A percentile compares a stretch with the other conserved stretches of the same genome.
These are phyloP conservation scores for Cystobasidiaceae sp. DNA, from an alignment of 1,284 basidiomycete species.

Conservation along the genomic window DNA sequence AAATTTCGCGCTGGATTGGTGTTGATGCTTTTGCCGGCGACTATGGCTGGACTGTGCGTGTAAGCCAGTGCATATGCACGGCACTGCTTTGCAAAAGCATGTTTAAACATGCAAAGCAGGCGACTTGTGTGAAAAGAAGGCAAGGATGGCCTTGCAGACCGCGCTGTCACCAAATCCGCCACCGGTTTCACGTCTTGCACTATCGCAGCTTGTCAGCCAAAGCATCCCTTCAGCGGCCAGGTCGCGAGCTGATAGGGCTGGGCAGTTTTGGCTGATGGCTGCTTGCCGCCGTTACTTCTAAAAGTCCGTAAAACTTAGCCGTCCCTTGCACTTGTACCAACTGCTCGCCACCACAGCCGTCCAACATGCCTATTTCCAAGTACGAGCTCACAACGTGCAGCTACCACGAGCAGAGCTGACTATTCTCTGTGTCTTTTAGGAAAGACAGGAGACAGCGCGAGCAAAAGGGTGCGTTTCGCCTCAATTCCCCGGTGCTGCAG, in stretches of 20 bases:
- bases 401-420: not conserved
- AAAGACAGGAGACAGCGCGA: constrained; percentile 26
- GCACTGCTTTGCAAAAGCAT: constrained; percentile 1
- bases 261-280: too few species aligned
- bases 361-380: constrained; percentile 13
- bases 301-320: too few species aligned
- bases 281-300: too few species aligned
- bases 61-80: not conserved
- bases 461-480: constrained; percentile 8
- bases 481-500: too few species aligned
- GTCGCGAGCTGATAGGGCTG: too few species aligned
- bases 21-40: not conserved
- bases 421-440: not conserved
- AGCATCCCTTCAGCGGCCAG: too few species aligned
- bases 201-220: too few species aligned
- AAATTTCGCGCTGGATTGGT: too few species aligned
- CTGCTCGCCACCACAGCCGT: not conserved
- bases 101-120: constrained; percentile 2
- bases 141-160: too few species aligned
- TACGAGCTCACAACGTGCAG: not conserved
- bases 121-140: too few species aligned
- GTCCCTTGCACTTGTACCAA: not conserved
- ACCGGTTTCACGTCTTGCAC: too few species aligned
- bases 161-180: too few species aligned
- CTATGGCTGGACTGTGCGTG: not conserved